phyloP scores from a whole-genome alignment of 495 filamentous ascomycete genomes.

The Xylaria bambusicola region DNA sequence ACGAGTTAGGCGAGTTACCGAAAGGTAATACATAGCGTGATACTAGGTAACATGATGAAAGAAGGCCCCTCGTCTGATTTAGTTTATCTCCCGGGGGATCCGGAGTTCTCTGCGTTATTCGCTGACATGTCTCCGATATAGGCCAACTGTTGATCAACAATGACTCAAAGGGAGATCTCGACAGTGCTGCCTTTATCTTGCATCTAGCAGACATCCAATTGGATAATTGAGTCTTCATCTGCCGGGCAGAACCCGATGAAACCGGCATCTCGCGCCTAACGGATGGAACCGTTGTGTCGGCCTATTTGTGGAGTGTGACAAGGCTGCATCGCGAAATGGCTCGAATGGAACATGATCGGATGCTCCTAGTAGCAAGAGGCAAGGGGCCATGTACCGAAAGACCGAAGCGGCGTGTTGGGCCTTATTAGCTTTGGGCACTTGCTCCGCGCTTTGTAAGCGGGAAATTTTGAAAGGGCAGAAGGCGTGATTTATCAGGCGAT shows the following conservation, averaged over 20 bases:
- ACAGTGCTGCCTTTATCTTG: neutral
- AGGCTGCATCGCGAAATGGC: neutral
- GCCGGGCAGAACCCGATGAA: neutral
- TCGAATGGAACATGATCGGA: neutral
- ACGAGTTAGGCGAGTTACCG: neutral
- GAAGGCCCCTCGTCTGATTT: neutral
- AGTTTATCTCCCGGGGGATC: constrained; percentile 9
- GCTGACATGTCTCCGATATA: neutral
- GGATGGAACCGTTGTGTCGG: neutral
- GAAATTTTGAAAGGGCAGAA: neutral
- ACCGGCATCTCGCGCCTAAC: too few relatives aligned
- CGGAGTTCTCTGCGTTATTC: neutral
- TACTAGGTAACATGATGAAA: neutral
- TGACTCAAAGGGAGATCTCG: neutral
- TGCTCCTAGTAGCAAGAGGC: neutral
- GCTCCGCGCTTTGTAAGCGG: constrained; percentile 14
- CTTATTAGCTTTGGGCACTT: neutral
- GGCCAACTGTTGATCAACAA: constrained; percentile 14
- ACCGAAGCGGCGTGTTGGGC: constrained; percentile 3
- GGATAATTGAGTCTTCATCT: neutral
- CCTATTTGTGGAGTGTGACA: neutral
- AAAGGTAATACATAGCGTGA: neutral
- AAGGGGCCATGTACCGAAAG: neutral
- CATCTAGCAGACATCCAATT: neutral
- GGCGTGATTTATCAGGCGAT: constrained; percentile 12